A percentile compares a stretch with the other conserved stretches of the same genome.
Conservation (phyloP, 2,329 filamentous ascomycete genomes). For the Knufia fluminis region DNA sequence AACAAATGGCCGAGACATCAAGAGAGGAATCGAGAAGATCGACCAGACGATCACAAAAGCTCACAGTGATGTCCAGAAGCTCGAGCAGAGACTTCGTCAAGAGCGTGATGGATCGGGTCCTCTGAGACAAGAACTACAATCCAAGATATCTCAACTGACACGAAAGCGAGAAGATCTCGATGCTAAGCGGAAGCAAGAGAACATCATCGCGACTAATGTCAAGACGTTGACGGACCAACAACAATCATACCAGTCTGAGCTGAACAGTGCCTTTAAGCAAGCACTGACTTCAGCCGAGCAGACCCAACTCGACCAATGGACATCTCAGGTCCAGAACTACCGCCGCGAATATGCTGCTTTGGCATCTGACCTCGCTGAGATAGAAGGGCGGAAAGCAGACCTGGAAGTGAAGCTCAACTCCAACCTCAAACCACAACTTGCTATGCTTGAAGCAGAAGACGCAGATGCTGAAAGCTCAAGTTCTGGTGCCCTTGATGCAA, state of each 20-base stretch:
- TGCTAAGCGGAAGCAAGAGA: slow-evolving; percentile 53
- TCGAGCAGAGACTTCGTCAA: slow-evolving; percentile 67
- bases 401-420: slow-evolving; percentile 83
- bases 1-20: slow-evolving; percentile 56
- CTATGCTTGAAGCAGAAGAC: slow-evolving; percentile 70
- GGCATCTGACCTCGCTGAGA: slow-evolving; percentile 61
- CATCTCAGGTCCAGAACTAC: slow-evolving; percentile 59
- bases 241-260: slow-evolving; percentile 66
- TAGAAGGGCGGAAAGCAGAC: slow-evolving; percentile 71
- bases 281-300: slow-evolving; percentile 77
- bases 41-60: slow-evolving; percentile 84
- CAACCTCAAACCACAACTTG: slow-evolving; percentile 76
- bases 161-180: slow-evolving; percentile 66
- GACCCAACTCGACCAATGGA: slow-evolving; percentile 63
- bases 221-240: slow-evolving; percentile 68
- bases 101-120: slow-evolving; percentile 76
- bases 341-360: slow-evolving; percentile 68
- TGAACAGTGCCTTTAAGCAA: slow-evolving; percentile 85
- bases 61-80: slow-evolving; percentile 73
- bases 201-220: slow-evolving; percentile 65
- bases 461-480: slow-evolving; percentile 56
- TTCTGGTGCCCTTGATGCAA: slow-evolving; percentile 53
- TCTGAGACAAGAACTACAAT: slow-evolving; percentile 64
- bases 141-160: slow-evolving; percentile 65
- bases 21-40: slow-evolving; percentile 61